phyloP scores from a whole-genome alignment of 768 basidiomycete species.

The Leccinum rimulosum region DNA sequence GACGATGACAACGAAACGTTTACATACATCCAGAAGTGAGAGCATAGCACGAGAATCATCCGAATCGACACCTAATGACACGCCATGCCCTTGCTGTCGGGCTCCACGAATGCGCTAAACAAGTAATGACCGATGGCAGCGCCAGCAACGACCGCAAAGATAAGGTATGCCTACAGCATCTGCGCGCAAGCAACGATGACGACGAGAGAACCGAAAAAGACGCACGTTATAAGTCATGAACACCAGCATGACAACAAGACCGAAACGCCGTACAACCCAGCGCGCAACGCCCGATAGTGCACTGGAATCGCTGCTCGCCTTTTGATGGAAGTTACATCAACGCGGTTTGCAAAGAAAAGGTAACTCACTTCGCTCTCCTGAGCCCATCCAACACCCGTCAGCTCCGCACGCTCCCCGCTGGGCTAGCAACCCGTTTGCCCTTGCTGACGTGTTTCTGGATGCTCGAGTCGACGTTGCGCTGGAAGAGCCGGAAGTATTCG shows the following conservation, averaged over 20 bases:
- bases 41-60: background rate
- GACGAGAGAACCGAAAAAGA: constrained; percentile 4
- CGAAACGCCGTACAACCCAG: constrained; percentile 68
- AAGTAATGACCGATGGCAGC: constrained; percentile 82
- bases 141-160: constrained; percentile 76
- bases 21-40: too few species aligned
- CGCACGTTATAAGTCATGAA: constrained; percentile 97
- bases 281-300: constrained; percentile 53
- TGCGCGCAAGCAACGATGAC: background rate
- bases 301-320: constrained; percentile 3
- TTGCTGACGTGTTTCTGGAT: constrained; percentile 51
- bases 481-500: constrained; percentile 73
- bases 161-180: constrained; percentile 73
- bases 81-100: constrained; percentile 69
- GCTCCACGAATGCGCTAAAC: constrained; percentile 64
- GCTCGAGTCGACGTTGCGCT: constrained; percentile 53
- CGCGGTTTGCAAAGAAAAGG: too few species aligned
- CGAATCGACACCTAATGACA: constrained; percentile 57
- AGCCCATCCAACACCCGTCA: constrained; percentile 53
- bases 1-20: too few species aligned
- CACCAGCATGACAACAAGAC: constrained; percentile 88
- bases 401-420: constrained; percentile 42
- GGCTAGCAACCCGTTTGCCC: constrained; percentile 48
- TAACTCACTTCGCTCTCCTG: constrained; percentile 36
- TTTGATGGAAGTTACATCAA: too few species aligned